Base-by-base conservation (phyloP, 306 rosid species). In the Sicyos edulis region DNA sequence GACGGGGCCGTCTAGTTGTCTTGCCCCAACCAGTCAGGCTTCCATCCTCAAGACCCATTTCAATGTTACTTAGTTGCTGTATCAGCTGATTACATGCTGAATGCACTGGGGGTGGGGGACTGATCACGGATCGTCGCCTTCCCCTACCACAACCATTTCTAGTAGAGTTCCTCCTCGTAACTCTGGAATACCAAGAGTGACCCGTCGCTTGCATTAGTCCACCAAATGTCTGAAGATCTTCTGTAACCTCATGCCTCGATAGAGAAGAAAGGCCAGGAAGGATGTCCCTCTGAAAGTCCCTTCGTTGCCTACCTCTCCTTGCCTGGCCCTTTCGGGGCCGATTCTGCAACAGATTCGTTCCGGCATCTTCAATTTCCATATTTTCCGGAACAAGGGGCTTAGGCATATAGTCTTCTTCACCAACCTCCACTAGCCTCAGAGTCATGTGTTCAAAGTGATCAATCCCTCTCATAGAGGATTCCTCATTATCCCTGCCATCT, bases 11-110 rank as follows among this genome's bases (percentile, higher is more conserved):
- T 80, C 99, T 83, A n/a, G 96, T 87, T 66, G 97, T 91, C 80
- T 88, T 93, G 60, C 99, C 97, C 99, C 97, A 93, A 80, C 99
- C 92, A 10, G 95, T 84, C 77, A 91, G 84, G 92, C 92, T 93
- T 75, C 91, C 85, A 77, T 93, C 97, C 75, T 93, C 99, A 85
- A 86, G 83, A 63, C 85, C 95, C 71, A 86, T 78, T 72, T 90
- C 96, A 45, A 87, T 83, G 58, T 73, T 85, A 79, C 59, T 85
- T 57, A 84, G 85, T 79, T 87, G 90, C 79, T 87, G 96, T 47
- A 82, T 71, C 84, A 83, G 82, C 10, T 79, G 81, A 54, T 82
- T 71, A 80, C 87, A 84, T 56, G 85, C 63, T 37, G 85, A 86
- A 54, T 77, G 82, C 55, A 62, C 75, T 0, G 82, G 85, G 21